These are phyloP conservation scores for Plasmodium inui DNA, from an alignment of 169 alveolate genomes.

Conservation along the genomic window DNA sequence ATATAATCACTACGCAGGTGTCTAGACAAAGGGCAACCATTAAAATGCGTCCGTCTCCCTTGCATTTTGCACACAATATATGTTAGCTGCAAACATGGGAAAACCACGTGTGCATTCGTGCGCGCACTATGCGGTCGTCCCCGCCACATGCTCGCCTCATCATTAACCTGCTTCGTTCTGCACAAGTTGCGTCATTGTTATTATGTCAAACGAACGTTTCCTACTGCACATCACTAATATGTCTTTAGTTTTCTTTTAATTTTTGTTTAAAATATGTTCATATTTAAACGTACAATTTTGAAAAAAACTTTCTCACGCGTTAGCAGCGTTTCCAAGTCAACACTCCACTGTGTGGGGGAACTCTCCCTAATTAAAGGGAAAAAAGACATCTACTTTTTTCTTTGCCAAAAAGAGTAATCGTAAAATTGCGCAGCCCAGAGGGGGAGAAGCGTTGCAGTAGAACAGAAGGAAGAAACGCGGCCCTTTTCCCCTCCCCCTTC, in stretches of 20 bases:
- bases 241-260: constrained; percentile 24
- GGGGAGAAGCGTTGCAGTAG: neutral
- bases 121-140: neutral
- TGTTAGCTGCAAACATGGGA: neutral
- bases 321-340: neutral
- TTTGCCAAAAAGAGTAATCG: neutral
- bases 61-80: neutral
- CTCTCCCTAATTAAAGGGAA: constrained; percentile 20
- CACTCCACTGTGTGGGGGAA: neutral
- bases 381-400: neutral
- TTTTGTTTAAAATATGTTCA: constrained; percentile 19
- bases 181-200: neutral
- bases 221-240: neutral
- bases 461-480: neutral
- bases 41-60: neutral
- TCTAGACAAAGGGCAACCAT: neutral
- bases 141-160: neutral
- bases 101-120: neutral
- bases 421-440: neutral
- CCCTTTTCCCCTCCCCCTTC: neutral
- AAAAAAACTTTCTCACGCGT: neutral
- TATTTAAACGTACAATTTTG: neutral
- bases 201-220: neutral
- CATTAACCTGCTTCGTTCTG: neutral
- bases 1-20: neutral